Evolutionary conservation across 1,284 basidiomycete species (phyloP).

Genomic region (Ceratobasidium sp.): DNA sequence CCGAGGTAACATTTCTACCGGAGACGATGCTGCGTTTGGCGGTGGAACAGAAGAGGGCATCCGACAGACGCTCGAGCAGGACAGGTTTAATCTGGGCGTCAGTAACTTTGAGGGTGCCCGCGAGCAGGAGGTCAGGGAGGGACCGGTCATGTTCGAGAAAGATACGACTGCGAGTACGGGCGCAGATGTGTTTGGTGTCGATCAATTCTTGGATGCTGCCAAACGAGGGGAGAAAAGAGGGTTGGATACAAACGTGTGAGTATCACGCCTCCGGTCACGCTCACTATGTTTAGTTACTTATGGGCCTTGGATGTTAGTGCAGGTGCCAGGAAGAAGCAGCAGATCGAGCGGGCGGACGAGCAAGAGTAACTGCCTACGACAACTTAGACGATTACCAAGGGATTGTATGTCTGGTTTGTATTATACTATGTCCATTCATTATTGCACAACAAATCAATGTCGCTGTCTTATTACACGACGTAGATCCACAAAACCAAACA

Average conservation of each 20-base stretch:
- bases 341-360: conserved; percentile 66
- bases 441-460: conserved; percentile 22
- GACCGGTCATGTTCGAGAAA: conserved; percentile 99
- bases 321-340: conserved; percentile 71
- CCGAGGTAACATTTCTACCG: conserved; percentile 79
- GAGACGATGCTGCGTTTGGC: conserved; percentile 88
- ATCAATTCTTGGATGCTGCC: conserved; percentile 96
- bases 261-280: conserved; percentile 41
- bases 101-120: conserved; percentile 90
- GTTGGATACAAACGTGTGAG: conserved; percentile 76
- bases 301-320: conserved; percentile 51
- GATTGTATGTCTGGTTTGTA: conserved; percentile 6
- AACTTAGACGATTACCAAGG: background rate
- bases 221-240: conserved; percentile 92
- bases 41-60: conserved; percentile 96
- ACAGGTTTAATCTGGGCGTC: conserved; percentile 92
- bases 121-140: conserved; percentile 82
- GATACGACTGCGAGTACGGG: conserved; percentile 59
- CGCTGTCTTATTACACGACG: conserved; percentile 21
- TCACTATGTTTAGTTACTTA: background rate
- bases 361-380: conserved; percentile 12
- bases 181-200: conserved; percentile 96
- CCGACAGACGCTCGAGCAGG: conserved; percentile 86
- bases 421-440: background rate
- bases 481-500: too few species aligned